phyloP scores from a whole-genome alignment of 257 asterid species.

The Lycium barbarum region DNA sequence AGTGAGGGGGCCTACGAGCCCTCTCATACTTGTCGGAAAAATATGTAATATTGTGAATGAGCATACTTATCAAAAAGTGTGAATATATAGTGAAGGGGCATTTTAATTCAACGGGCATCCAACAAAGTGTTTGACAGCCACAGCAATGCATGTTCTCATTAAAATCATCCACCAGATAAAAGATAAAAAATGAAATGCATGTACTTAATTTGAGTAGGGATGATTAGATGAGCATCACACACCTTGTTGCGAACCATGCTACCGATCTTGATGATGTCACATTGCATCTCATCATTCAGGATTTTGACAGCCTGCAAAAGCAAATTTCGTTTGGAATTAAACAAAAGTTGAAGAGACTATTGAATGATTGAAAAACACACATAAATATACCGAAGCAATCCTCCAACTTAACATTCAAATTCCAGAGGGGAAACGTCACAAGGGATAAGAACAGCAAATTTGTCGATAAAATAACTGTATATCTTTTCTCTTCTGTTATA shows the following conservation, averaged over 20 bases:
- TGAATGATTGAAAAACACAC: not conserved
- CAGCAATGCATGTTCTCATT: not conserved
- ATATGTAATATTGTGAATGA: not conserved
- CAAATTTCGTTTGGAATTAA: conserved; percentile 29
- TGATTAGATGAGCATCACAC: conserved; percentile 27
- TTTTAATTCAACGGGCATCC: not conserved
- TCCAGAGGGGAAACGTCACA: not conserved
- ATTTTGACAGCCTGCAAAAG: conserved; percentile 80
- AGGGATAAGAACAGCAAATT: not conserved
- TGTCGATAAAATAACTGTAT: not conserved
- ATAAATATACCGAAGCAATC: conserved; percentile 12
- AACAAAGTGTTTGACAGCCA: not conserved
- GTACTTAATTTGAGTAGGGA: conserved; percentile 13
- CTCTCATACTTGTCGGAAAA: not conserved
- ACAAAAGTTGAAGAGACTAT: not conserved
- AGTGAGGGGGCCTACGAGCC: not conserved
- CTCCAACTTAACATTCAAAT: not conserved
- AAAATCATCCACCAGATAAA: conserved; percentile 19
- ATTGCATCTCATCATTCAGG: conserved; percentile 94
- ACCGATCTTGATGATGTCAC: conserved; percentile 89
- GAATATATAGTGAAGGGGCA: not conserved
- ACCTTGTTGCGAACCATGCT: conserved; percentile 89
- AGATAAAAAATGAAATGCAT: not conserved
- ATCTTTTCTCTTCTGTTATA: not conserved
- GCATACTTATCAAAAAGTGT: not conserved